Evolutionary conservation across 352 stramenopile species (phyloP).

Genomic region (Phytophthora megakarya): DNA sequence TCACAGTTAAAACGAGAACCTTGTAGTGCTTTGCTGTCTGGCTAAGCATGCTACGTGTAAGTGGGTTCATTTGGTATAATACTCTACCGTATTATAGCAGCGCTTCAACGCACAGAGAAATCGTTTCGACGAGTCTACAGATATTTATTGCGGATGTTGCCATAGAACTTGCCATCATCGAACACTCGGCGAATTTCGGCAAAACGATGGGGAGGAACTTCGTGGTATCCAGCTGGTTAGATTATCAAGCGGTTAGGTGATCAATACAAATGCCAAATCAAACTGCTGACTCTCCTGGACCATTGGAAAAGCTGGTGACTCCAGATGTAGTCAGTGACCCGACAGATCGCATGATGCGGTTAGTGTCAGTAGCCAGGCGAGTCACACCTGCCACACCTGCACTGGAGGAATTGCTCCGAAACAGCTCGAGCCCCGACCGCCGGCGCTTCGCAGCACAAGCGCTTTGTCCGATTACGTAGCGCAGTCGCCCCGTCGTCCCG

Average conservation of each 20-base stretch:
- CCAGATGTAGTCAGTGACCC: too few relatives aligned
- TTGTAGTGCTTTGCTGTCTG: too few relatives aligned
- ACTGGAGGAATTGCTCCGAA: slow-evolving; percentile 23
- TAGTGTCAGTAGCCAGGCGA: too few relatives aligned
- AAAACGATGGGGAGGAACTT: slow-evolving; percentile 28
- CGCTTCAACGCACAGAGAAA: neutral
- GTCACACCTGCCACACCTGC: too few relatives aligned
- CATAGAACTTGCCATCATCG: neutral
- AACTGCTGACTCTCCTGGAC: slow-evolving; percentile 25
- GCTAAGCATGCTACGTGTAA: too few relatives aligned
- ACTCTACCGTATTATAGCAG: neutral
- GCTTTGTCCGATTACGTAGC: slow-evolving; percentile 30
- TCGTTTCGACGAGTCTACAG: neutral
- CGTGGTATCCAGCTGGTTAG: slow-evolving; percentile 24
- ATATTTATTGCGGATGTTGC: neutral
- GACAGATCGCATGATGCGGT: slow-evolving; percentile 23
- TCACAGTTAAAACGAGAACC: too few relatives aligned
- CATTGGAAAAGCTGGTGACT: slow-evolving; percentile 24
- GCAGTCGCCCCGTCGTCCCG: slow-evolving; percentile 17
- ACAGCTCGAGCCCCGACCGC: slow-evolving; percentile 5
- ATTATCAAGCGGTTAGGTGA: neutral
- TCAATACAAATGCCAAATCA: slow-evolving; percentile 15
- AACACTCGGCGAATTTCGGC: neutral
- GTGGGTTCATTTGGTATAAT: too few relatives aligned
- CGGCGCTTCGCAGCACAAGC: neutral